Evolutionary conservation across 2,329 filamentous ascomycete genomes (phyloP).

Genomic region (Xylaria polymorpha): DNA sequence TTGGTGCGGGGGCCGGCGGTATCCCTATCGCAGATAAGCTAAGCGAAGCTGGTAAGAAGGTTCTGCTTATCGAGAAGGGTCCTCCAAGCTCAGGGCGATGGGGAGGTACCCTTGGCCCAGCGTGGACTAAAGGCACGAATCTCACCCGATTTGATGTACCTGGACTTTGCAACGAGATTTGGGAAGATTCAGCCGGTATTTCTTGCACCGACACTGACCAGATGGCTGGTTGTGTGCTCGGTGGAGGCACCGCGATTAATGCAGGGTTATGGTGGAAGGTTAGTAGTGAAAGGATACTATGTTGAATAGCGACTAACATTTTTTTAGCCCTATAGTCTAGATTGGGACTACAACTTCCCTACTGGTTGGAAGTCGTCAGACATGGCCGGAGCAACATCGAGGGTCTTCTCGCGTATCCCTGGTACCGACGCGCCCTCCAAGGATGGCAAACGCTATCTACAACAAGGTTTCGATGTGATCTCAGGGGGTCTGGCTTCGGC

Average conservation of each 20-base stretch:
- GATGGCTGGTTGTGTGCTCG: slow-evolving; percentile 78
- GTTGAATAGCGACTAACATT: slow-evolving; percentile 34
- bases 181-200: slow-evolving; percentile 70
- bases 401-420: slow-evolving; percentile 76
- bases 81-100: slow-evolving; percentile 73
- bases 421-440: slow-evolving; percentile 74
- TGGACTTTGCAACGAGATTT: slow-evolving; percentile 77
- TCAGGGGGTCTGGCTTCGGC: slow-evolving; percentile 66
- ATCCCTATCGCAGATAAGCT: slow-evolving; percentile 70
- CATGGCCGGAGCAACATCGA: slow-evolving; percentile 67
- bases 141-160: slow-evolving; percentile 78
- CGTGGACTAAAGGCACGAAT: slow-evolving; percentile 71
- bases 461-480: slow-evolving; percentile 73
- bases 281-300: slow-evolving; percentile 13
- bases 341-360: slow-evolving; percentile 81
- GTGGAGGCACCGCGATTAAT: slow-evolving; percentile 74
- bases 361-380: slow-evolving; percentile 75
- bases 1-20: slow-evolving; percentile 70
- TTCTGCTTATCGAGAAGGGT: slow-evolving; percentile 71
- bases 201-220: slow-evolving; percentile 77
- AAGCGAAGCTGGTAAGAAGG: slow-evolving; percentile 71
- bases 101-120: slow-evolving; percentile 69
- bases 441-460: slow-evolving; percentile 75
- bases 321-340: slow-evolving; percentile 65
- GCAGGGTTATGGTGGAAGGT: slow-evolving; percentile 75